Evolutionary conservation across 2,329 filamentous ascomycete genomes (phyloP).

Genomic region (Trichoderma sp.): DNA sequence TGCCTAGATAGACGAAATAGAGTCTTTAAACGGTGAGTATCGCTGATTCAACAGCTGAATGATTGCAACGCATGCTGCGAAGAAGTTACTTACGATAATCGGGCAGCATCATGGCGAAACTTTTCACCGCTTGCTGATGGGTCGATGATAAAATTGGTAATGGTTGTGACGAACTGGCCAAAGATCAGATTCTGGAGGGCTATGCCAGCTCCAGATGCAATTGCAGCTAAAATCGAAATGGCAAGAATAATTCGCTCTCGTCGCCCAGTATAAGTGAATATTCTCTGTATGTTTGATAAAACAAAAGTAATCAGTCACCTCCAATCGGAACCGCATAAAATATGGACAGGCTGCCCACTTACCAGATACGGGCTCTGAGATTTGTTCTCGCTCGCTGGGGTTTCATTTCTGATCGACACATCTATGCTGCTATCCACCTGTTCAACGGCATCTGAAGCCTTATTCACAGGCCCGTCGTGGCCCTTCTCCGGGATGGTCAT

Average conservation of each 20-base stretch:
- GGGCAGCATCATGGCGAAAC: constrained; percentile 40
- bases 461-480: neutral
- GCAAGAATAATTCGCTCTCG: constrained; percentile 7
- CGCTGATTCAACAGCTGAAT: constrained; percentile 42
- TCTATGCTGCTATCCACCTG: neutral
- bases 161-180: constrained; percentile 43
- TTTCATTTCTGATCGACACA: neutral
- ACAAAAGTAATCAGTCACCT: neutral
- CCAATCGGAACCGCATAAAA: neutral
- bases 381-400: neutral
- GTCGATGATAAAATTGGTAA: constrained; percentile 41
- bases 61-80: no score
- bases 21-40: constrained; percentile 49
- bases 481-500: constrained; percentile 5
- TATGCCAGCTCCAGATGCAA: constrained; percentile 45
- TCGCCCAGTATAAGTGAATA: constrained; percentile 1
- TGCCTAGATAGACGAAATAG: constrained; percentile 63
- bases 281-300: constrained; percentile 14
- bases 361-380: constrained; percentile 19
- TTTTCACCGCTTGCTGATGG: constrained; percentile 32
- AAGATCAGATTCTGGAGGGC: constrained; percentile 47
- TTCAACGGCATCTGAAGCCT: neutral
- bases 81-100: constrained; percentile 38
- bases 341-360: neutral
- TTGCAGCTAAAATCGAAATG: constrained; percentile 37